Evolutionary conservation across 495 filamentous ascomycete genomes (phyloP), one percentile per base, ranked within the genome.

Genomic region (Penicillium dipodomyicola): DNA sequence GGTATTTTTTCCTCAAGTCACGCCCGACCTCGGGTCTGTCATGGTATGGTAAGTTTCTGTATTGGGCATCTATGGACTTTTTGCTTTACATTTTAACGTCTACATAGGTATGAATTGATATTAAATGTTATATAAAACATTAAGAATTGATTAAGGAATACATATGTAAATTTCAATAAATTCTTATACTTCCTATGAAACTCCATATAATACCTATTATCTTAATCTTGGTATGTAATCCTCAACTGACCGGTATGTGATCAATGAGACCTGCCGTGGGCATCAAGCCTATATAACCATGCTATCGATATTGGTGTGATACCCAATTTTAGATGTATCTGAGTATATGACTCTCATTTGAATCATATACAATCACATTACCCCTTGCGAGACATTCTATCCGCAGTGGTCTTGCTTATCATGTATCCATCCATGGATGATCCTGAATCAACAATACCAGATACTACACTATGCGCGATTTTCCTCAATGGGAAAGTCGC

Each of bases 1-100:
- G 35, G 65, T 64, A 64, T 60, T 67, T 64, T 60, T 59, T 42
- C 49, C 32, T 43, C 3, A 23, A 41, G 54, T 58, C 44, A 64
- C 59, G 45, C 37, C 35, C n/a, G 50, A 47, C 44, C 44, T 47
- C 44, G 44, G 44, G 25, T 47, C 9, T 45, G 22, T 39, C 17
- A 51, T 46, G 39, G 50, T 52, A 64, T 55, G 35, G 62, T 65
- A 58, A 56, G 17, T 22, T 44, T 55, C 17, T 22, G 52, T 65
- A 63, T 65, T 62, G 62, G 63, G 63, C 63, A 39, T 39, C 35
- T 39, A 39, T 22, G 22, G 22, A 22, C 22, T 22, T n/a, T 20
- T 22, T 22, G 1, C 0, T 29, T 29, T 33, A 12, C 11, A 32
- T 32, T 30, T 32, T 11, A 12, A 25, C 23, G 5, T 25, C 30